Conservation (phyloP, 202 grass and related monocot species). For the Digitaria exilis region DNA sequence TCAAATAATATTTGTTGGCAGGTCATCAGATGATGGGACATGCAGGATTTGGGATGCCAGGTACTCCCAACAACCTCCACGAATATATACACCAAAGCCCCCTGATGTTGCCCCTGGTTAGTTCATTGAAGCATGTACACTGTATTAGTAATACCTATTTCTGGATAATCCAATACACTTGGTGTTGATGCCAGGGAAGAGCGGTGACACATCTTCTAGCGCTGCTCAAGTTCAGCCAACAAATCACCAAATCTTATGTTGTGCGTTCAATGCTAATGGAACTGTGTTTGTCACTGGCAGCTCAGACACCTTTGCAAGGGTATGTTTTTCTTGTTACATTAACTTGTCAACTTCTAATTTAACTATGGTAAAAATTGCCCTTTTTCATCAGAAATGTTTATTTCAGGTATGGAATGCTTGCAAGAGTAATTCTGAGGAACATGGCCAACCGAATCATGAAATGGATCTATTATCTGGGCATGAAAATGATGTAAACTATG, state of each 20-base stretch:
- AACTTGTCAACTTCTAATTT: conserved; percentile 42
- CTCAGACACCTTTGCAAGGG: conserved; percentile 94
- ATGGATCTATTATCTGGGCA: conserved; percentile 97
- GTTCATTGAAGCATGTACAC: conserved; percentile 44
- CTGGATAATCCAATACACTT: conserved; percentile 22
- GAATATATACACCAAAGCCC: conserved; percentile 89
- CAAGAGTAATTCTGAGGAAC: conserved; percentile 74
- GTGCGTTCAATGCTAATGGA: conserved; percentile 97
- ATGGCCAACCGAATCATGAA: conserved; percentile 81
- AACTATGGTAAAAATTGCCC: conserved; percentile 18
- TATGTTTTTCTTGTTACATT: conserved; percentile 48
- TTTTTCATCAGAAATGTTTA: conserved; percentile 39
- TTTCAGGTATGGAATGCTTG: conserved; percentile 99
- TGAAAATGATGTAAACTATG: conserved; percentile 99
- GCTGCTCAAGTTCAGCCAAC: conserved; percentile 63
- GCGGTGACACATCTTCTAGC: conserved; percentile 74
- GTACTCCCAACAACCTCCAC: conserved; percentile 66
- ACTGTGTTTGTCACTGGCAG: conserved; percentile 98
- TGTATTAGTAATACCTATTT: conserved; percentile 10
- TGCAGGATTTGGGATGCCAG: conserved; percentile 99
- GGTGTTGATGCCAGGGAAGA: conserved; percentile 68
- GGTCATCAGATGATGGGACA: conserved; percentile 98
- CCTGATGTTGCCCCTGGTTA: conserved; percentile 81
- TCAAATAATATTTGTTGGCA: conserved; percentile 51
- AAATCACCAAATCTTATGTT: conserved; percentile 92